Evolutionary conservation across 768 basidiomycete species (phyloP), one percentile per base, ranked within the genome.

Genomic region (Filobasidium floriforme): DNA sequence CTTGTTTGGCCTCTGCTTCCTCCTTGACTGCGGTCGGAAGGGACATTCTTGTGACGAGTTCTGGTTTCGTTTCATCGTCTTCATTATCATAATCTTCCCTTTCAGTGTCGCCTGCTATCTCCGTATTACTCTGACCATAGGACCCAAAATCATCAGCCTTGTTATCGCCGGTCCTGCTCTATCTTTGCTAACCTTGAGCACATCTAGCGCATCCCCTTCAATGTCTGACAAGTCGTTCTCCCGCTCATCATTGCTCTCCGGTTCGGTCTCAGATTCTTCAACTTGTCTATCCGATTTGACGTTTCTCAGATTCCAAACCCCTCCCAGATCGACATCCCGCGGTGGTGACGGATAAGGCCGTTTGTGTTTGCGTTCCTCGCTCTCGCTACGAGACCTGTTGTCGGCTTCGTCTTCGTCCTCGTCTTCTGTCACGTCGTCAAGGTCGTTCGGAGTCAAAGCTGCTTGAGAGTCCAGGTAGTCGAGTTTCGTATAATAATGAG

Each of bases 401-500:
- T 60, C 65, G 19, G 66, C 60, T 29, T 68, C 72, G 14, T 65
- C 69, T 60, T 74, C 75, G 65, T 75, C 70, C 68, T 79, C 72
- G 37, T 59, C 22, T 76, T 64, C 68, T 49, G 14, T 66, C 26
- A 14, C 54, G 18, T 54, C 60, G 29, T 46, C 54, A 10, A 54
- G 57, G 14, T 66, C 60, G 5, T 26, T 22, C 29, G 68, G 63
- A 24, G 19, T 41, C 10, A 63, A 46, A 43, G 51, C 18, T 12
- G 40, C 66, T 19, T 28, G 64, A 40, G 55, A 44, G 41, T 77
- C 78, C 26, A 75, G 57, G 29, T 78, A 73, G 9, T 68, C 71
- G 28, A 75, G 29, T 1, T 73, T 65, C 37, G 70, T 75, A 54
- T 69, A 43, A 61, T 68, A 76, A 59, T 70, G 69, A 52, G 70